Base-by-base conservation (phyloP, 2,329 filamentous ascomycete genomes). In the Atkinsonella hypoxylon region DNA sequence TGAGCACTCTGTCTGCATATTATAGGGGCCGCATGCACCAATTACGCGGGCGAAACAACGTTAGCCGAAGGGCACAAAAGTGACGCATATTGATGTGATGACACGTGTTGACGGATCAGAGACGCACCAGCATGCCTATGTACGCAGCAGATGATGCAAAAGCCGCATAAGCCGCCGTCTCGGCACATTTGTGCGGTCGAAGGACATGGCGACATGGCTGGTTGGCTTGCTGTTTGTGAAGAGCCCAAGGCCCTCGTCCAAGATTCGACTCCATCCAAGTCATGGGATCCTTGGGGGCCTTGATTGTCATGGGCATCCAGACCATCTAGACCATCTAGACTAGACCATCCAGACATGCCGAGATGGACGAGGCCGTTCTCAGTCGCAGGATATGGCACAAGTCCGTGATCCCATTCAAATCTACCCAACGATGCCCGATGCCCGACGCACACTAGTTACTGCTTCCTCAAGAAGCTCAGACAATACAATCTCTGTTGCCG, bases 351-450 rank as follows among this genome's bases (percentile, higher is more conserved):
- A 30, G 26, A 49, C 48, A 44, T 30, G 15, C 41, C 41, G 17
- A 41, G 8, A 22, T 9, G 17, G 22, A 45, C 10, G 9, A 12
- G 36, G 10, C 4, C 26, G 20, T 20, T 22, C n/a, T 39, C 42
- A 17, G 26, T 46, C 20, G 34, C 36, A 50, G 40, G 43, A 22
- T 12, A 17, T 40, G 39, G 20, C 39, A 20, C 20, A 20, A 31
- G 41, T n/a, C 18, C 12, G 22, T 30, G n/a, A 45, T 30, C 34
- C 30, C 11, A 31, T 30, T 18, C 15, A 3, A 20, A 15, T 32
- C 32, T 42, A 52, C 51, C 51, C 47, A 49, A 52, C 47, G 51
- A 46, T 52, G 47, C 50, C 50, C 50, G 26, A 26, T 52, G 47
- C 34, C 34, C 34, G 34, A 52, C 47, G 46, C 47, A 31, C 42